A percentile compares a stretch with the other conserved stretches of the same genome.
These are phyloP conservation scores for Taxillus chinensis DNA, from an alignment of 164 flowering plant genomes.

Conservation along the genomic window DNA sequence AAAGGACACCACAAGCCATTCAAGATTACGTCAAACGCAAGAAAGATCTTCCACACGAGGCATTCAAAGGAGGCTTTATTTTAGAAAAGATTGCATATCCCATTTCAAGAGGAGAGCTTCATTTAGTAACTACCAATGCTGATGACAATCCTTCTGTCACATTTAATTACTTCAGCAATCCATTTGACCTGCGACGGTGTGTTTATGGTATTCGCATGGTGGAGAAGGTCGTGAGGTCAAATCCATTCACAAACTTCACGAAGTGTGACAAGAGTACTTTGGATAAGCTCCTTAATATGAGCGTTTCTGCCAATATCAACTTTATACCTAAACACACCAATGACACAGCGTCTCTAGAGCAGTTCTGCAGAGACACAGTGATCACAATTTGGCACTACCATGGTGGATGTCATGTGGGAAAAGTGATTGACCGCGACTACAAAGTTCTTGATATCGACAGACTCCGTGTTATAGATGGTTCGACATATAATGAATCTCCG, in stretches of 20 bases:
- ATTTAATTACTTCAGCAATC: slow-evolving; percentile 89
- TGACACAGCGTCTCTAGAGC: slow-evolving; percentile 54
- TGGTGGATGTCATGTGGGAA: slow-evolving; percentile 71
- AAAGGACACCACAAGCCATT: slow-evolving; percentile 41
- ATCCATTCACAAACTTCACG: slow-evolving; percentile 34
- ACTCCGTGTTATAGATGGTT: slow-evolving; percentile 66
- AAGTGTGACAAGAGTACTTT: slow-evolving; percentile 21
- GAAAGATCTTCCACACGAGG: slow-evolving; percentile 44
- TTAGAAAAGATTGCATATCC: slow-evolving; percentile 65
- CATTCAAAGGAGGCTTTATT: slow-evolving; percentile 81
- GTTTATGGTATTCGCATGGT: slow-evolving; percentile 60
- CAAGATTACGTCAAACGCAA: slow-evolving; percentile 27
- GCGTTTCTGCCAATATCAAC: slow-evolving; percentile 67
- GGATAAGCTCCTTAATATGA: slow-evolving; percentile 56
- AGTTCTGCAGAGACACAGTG: slow-evolving; percentile 82
- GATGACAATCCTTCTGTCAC: slow-evolving; percentile 74
- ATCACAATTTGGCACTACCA: slow-evolving; percentile 92
- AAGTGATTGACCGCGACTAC: slow-evolving; percentile 44
- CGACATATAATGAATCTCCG: slow-evolving; percentile 51
- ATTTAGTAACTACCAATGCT: slow-evolving; percentile 39
- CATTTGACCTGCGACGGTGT: slow-evolving; percentile 51
- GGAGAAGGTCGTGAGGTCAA: slow-evolving; percentile 38
- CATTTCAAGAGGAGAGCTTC: slow-evolving; percentile 53
- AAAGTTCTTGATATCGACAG: slow-evolving; percentile 51
- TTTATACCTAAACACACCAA: slow-evolving; percentile 64